Evolutionary conservation across 768 basidiomycete genomes (phyloP).

Genomic region (Agrocybe praecox): DNA sequence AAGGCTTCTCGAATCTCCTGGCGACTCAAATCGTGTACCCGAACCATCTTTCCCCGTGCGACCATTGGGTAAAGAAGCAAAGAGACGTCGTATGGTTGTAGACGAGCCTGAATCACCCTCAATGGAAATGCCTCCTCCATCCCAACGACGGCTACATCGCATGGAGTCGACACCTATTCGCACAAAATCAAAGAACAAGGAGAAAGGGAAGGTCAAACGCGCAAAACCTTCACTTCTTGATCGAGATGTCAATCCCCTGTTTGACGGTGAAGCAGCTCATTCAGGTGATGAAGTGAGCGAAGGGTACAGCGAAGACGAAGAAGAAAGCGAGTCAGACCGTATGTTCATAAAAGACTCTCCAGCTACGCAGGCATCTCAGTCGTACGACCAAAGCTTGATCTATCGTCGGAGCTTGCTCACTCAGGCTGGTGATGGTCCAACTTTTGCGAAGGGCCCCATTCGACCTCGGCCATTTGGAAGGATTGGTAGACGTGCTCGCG

Average conservation of each 20-base stretch:
- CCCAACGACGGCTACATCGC: constrained; percentile 40
- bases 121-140: constrained; percentile 29
- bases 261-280: constrained; percentile 74
- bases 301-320: constrained; percentile 56
- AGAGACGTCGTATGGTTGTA: constrained; percentile 30
- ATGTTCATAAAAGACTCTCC: constrained; percentile 65
- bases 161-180: constrained; percentile 30
- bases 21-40: constrained; percentile 9
- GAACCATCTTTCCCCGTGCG: constrained; percentile 32
- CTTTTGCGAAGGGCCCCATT: constrained; percentile 54
- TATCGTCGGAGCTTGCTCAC: constrained; percentile 78
- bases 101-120: constrained; percentile 34
- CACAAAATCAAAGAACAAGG: constrained; percentile 15
- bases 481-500: constrained; percentile 24
- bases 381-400: constrained; percentile 71
- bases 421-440: constrained; percentile 55
- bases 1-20: constrained; percentile 12
- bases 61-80: constrained; percentile 17
- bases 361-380: constrained; percentile 67
- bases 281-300: constrained; percentile 80
- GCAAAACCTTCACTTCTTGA: constrained; percentile 28
- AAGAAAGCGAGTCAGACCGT: constrained; percentile 68
- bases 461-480: constrained; percentile 47
- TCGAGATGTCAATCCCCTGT: constrained; percentile 38
- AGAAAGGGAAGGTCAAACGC: constrained; percentile 19